Conservation (phyloP, 164 flowering plant genomes). For the Stephania yunnanensis region DNA sequence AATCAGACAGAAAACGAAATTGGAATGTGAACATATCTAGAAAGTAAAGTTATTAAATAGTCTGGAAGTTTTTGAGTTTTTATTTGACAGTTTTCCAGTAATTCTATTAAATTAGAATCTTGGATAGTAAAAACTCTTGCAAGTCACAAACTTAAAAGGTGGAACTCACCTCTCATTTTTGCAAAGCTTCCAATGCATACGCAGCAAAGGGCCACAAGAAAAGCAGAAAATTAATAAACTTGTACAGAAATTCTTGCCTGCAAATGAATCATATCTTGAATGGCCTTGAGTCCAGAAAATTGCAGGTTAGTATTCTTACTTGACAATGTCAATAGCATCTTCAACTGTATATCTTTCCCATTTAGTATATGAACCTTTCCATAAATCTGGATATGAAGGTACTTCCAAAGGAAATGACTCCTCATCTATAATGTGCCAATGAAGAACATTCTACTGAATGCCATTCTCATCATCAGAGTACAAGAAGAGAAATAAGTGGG, state of each 20-base stretch:
- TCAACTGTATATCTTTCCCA: constrained; percentile 91
- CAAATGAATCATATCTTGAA: background rate
- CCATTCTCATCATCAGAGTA: constrained; percentile 34
- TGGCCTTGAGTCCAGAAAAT: background rate
- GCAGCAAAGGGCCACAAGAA: constrained; percentile 19
- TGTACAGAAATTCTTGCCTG: background rate
- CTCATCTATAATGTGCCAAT: constrained; percentile 98
- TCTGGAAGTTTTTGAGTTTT: background rate
- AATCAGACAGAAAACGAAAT: background rate
- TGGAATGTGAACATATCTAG: too few relatives aligned
- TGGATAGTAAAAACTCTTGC: background rate
- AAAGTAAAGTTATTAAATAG: too few relatives aligned
- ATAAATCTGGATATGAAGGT: constrained; percentile 78
- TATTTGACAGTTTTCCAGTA: background rate
- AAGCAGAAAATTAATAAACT: background rate
- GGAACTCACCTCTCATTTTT: constrained; percentile 68
- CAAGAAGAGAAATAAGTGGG: constrained; percentile 11
- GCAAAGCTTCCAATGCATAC: constrained; percentile 55
- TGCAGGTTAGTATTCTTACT: constrained; percentile 36
- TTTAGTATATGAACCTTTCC: constrained; percentile 91
- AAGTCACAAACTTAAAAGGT: constrained; percentile 9
- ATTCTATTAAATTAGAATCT: background rate
- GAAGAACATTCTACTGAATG: constrained; percentile 92
- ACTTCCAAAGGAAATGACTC: constrained; percentile 88
- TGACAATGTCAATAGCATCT: constrained; percentile 86